Evolutionary conservation across 176 grass and related monocot genomes (phyloP).

Genomic region (Eleusine coracana): DNA sequence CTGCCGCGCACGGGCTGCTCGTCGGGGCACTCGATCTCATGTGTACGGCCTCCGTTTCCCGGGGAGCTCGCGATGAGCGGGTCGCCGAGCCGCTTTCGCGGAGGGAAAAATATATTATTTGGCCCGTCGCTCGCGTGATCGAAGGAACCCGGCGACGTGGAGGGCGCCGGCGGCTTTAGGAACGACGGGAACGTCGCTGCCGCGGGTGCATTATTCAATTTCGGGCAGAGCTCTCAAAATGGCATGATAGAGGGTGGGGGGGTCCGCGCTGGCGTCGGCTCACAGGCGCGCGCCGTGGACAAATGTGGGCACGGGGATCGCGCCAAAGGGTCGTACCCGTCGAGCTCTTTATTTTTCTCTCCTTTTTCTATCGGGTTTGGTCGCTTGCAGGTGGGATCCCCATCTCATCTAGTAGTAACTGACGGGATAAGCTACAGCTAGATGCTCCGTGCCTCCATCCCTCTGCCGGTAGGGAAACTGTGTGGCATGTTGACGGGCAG

Average conservation of each 20-base stretch:
- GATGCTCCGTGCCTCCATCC: neutral
- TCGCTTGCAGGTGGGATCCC: neutral
- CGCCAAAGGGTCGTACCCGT: neutral
- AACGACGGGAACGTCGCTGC: neutral
- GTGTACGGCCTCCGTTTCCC: neutral
- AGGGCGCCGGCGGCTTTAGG: too few relatives aligned
- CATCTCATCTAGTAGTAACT: neutral
- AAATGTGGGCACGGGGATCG: neutral
- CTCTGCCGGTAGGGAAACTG: neutral
- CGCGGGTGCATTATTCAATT: constrained; percentile 34
- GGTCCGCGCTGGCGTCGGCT: constrained; percentile 13
- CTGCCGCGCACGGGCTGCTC: neutral
- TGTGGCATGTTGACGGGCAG: neutral
- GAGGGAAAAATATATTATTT: neutral
- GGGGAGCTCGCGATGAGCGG: neutral
- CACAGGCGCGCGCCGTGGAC: constrained; percentile 6
- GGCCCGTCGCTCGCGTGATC: too few relatives aligned
- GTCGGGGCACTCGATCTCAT: neutral
- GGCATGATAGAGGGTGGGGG: constrained; percentile 8
- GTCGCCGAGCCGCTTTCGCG: too few relatives aligned
- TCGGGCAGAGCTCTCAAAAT: constrained; percentile 12
- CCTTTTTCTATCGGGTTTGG: neutral
- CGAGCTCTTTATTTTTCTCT: neutral
- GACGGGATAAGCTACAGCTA: neutral
- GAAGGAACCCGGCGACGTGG: constrained; percentile 10